Conservation (phyloP, 768 basidiomycete genomes). For the Tylopilus balloui region DNA sequence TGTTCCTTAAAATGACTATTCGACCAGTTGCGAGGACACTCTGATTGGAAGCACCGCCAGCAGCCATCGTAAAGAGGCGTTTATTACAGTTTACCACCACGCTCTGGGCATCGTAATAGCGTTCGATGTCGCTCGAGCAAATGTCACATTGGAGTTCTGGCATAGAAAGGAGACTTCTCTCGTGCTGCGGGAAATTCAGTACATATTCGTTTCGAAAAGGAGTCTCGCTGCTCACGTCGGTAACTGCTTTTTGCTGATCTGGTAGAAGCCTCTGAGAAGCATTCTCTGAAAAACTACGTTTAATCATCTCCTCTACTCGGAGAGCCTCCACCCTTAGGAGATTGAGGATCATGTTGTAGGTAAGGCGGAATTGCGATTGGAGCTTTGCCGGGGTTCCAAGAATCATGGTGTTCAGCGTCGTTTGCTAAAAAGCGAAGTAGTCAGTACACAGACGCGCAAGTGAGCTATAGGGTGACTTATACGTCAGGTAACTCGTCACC, state of each 20-base stretch:
- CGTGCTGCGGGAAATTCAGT: constrained; percentile 47
- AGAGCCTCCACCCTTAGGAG: constrained; percentile 93
- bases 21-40: constrained; percentile 71
- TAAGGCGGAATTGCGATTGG: constrained; percentile 93
- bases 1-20: constrained; percentile 78
- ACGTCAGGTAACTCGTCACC: constrained; percentile 87
- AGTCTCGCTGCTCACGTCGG: constrained; percentile 51
- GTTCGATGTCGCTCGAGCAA: constrained; percentile 69
- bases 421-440: constrained; percentile 46
- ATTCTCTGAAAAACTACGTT: constrained; percentile 97
- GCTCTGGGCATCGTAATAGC: constrained; percentile 68
- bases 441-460: background rate
- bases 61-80: constrained; percentile 55
- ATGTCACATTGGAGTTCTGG: constrained; percentile 62
- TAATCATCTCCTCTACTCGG: constrained; percentile 98
- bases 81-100: constrained; percentile 62
- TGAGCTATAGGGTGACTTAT: constrained; percentile 14
- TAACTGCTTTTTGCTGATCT: constrained; percentile 86
- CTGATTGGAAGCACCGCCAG: constrained; percentile 54
- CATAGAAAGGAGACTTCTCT: constrained; percentile 59
- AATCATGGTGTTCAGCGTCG: constrained; percentile 80
- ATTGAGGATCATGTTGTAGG: constrained; percentile 99
- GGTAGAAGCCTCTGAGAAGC: constrained; percentile 88
- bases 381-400: constrained; percentile 91
- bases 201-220: constrained; percentile 6